Percentiles rank a stretch among this genome's conserved stretches.
Conservation (phyloP, 495 filamentous ascomycete species). For the Apodospora peruviana region DNA sequence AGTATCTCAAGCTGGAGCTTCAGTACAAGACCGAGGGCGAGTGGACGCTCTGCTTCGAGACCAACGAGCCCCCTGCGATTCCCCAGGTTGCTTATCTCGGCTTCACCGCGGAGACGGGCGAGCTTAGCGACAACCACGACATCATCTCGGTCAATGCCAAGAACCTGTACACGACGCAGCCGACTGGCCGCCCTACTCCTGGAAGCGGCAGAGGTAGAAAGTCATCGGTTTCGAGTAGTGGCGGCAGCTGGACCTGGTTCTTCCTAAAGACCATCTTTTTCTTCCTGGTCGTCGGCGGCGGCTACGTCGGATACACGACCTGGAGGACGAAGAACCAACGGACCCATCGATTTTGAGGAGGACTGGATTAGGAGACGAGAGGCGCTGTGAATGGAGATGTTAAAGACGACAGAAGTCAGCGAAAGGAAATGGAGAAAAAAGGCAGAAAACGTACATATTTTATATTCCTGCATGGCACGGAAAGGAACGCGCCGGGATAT, state of each 20-base stretch:
- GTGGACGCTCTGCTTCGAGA: conserved; percentile 88
- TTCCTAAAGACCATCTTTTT: conserved; percentile 80
- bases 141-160: conserved; percentile 82
- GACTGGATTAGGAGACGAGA: no score
- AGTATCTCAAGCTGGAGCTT: conserved; percentile 82
- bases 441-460: background rate
- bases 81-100: conserved; percentile 91
- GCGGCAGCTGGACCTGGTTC: conserved; percentile 87
- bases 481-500: background rate
- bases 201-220: conserved; percentile 36
- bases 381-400: background rate
- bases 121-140: conserved; percentile 96
- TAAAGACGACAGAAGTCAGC: background rate
- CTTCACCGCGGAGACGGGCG: conserved; percentile 92
- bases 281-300: conserved; percentile 60
- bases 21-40: conserved; percentile 85
- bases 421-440: background rate
- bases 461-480: conserved; percentile 14
- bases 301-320: conserved; percentile 77
- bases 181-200: conserved; percentile 35
- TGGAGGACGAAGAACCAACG: conserved; percentile 66
- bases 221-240: conserved; percentile 22
- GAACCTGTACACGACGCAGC: conserved; percentile 73
- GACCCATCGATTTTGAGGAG: conserved; percentile 75
- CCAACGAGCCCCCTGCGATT: conserved; percentile 65